Evolutionary conservation across 148 eudicot genomes (phyloP).

Genomic region (Camellia sinensis): DNA sequence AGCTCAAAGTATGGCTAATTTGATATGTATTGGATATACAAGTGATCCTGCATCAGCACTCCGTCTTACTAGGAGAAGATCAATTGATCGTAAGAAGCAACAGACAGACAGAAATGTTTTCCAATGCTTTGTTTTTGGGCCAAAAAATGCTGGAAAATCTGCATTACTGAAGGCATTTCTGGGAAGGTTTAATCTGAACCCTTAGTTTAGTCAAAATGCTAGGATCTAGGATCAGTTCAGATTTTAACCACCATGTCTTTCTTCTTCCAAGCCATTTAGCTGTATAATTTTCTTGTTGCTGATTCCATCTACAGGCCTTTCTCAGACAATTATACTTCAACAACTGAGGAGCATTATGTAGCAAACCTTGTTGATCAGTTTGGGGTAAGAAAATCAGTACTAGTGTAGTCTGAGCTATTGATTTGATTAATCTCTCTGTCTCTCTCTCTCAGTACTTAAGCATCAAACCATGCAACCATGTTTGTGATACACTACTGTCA

Average conservation of each 20-base stretch:
- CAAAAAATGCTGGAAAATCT: constrained; percentile 53
- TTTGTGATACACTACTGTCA: background rate
- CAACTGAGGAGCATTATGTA: constrained; percentile 27
- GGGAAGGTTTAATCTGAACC: constrained; percentile 39
- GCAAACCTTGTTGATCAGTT: constrained; percentile 41
- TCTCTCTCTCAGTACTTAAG: background rate
- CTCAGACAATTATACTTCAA: constrained; percentile 26
- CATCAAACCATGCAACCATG: background rate
- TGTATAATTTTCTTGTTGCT: constrained; percentile 1
- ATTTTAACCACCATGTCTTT: background rate
- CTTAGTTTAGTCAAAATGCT: constrained; percentile 2
- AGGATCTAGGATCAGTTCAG: background rate
- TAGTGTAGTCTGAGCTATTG: constrained; percentile 5
- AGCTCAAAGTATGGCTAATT: constrained; percentile 44
- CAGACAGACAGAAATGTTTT: constrained; percentile 51
- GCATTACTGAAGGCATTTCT: constrained; percentile 42
- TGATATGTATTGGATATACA: constrained; percentile 50
- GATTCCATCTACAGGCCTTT: constrained; percentile 35
- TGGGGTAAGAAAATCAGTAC: constrained; percentile 34
- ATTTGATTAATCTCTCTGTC: background rate
- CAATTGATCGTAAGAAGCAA: constrained; percentile 44
- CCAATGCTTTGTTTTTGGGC: constrained; percentile 61
- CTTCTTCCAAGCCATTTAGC: background rate
- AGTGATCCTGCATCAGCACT: constrained; percentile 50
- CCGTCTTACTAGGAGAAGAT: constrained; percentile 50